Percentiles rank a stretch among this genome's conserved stretches.
Evolutionary conservation across 164 flowering plant genomes (phyloP).

Genomic region (Vitis cinerea): DNA sequence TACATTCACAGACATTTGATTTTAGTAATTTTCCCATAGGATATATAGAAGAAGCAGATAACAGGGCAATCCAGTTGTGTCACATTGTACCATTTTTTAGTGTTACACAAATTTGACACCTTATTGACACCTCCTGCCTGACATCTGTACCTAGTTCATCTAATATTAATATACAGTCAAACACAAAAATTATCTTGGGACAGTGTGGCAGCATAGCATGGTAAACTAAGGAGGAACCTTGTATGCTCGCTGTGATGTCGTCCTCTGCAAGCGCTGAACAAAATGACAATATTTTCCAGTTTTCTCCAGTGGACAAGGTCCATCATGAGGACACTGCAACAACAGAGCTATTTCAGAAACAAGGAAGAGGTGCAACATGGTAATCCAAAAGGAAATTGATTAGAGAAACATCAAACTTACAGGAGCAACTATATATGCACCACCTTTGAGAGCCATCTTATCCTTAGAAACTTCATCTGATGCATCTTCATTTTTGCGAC

Average conservation of each 20-base stretch:
- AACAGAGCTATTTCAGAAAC: conserved; percentile 3
- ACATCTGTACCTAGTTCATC: too few relatives aligned
- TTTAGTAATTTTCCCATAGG: too few relatives aligned
- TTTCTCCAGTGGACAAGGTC: conserved; percentile 80
- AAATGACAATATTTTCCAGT: conserved; percentile 92
- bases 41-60: too few relatives aligned
- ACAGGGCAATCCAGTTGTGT: too few relatives aligned
- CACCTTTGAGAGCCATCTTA: conserved; percentile 40
- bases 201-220: background rate
- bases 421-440: conserved; percentile 93
- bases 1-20: too few relatives aligned
- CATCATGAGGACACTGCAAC: conserved; percentile 95
- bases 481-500: conserved; percentile 44
- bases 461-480: conserved; percentile 38
- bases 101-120: too few relatives aligned
- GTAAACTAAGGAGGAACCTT: conserved; percentile 50
- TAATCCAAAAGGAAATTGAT: background rate
- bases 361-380: background rate
- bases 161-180: too few relatives aligned
- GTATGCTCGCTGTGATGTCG: conserved; percentile 81
- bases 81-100: too few relatives aligned
- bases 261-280: conserved; percentile 96
- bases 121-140: too few relatives aligned
- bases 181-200: too few relatives aligned
- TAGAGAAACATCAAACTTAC: conserved; percentile 44